Evolutionary conservation across 371 early-diverging fungal genomes (phyloP), one percentile per base, ranked within the genome.

Genomic region (Saksenaea oblongispora): DNA sequence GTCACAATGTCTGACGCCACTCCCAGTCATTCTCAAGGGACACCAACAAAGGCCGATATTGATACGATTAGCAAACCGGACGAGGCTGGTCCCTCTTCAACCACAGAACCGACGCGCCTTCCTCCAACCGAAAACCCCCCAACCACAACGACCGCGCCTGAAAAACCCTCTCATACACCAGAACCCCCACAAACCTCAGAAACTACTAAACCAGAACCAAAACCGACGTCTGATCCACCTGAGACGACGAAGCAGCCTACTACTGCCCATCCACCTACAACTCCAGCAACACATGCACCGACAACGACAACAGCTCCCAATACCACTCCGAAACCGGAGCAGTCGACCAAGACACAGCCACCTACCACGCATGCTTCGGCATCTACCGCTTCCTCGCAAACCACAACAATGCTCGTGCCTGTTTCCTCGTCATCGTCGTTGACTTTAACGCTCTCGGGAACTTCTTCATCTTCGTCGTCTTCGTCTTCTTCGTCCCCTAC

Each of bases 101-200:
- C 14, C 5, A 15, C 34, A 7, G 13, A 35, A 24, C 34, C 36
- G 28, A n/a, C 27, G 36, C 51, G 18, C 34, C 11, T 7, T 22
- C 26, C 36, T 4, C 36, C 53, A 39, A 31, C 39, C 63, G 64
- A 41, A 57, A 60, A 61, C 26, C 62, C 67, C 5, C 62, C 67
- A 31, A 62, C 18, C 22, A 62, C 58, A 28, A 66, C 51, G 1
- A n/a, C 22, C 22, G 51, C n/a, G 24, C 18, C 22, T 22, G 3
- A n/a, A n/a, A 47, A 47, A 22, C 51, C 51, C 10, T 22, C 51
- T 47, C 5, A 0, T 10, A 47, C 51, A 47, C 17, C 51, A 17
- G 18, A 47, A 47, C 22, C 51, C 31, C 4, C 31, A 22, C 51
- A 17, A 22, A 47, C 8, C 13, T 5, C 51, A 5, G 22, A n/a